Conservation (phyloP, 208 protist genomes). For the Sergeia podlipaevii region DNA sequence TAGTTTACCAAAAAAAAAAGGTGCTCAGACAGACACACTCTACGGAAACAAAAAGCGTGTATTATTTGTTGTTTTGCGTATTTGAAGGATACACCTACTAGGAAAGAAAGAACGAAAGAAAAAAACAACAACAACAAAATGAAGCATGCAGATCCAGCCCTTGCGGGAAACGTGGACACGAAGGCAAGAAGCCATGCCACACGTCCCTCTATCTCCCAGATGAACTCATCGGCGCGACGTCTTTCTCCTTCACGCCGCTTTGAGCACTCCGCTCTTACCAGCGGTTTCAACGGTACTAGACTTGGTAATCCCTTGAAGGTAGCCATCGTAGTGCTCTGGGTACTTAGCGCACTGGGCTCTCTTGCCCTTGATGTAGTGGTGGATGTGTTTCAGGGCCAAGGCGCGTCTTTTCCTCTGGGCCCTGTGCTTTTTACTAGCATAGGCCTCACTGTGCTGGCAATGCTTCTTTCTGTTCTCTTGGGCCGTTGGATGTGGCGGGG, state of each 20-base stretch:
- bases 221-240: neutral
- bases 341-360: constrained; percentile 21
- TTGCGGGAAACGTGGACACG: too few relatives aligned
- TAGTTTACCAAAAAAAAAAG: too few relatives aligned
- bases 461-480: constrained; percentile 26
- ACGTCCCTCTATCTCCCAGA: neutral
- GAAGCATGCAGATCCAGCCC: too few relatives aligned
- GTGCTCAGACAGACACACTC: too few relatives aligned
- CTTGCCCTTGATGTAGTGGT: constrained; percentile 50
- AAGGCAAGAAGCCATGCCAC: constrained; percentile 2
- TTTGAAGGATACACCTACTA: too few relatives aligned
- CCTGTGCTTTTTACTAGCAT: constrained; percentile 29
- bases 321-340: constrained; percentile 42
- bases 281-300: neutral
- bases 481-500: constrained; percentile 25
- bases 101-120: too few relatives aligned
- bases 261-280: neutral
- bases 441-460: constrained; percentile 29
- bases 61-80: too few relatives aligned
- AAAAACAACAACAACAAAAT: too few relatives aligned
- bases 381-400: constrained; percentile 63
- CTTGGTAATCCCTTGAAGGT: constrained; percentile 25
- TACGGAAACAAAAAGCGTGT: too few relatives aligned
- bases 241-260: neutral
- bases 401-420: constrained; percentile 28